A percentile compares a stretch with the other conserved stretches of the same genome.
These are phyloP conservation scores for Bryoglossum gracile DNA, from an alignment of 495 filamentous ascomycete species.

Conservation along the genomic window DNA sequence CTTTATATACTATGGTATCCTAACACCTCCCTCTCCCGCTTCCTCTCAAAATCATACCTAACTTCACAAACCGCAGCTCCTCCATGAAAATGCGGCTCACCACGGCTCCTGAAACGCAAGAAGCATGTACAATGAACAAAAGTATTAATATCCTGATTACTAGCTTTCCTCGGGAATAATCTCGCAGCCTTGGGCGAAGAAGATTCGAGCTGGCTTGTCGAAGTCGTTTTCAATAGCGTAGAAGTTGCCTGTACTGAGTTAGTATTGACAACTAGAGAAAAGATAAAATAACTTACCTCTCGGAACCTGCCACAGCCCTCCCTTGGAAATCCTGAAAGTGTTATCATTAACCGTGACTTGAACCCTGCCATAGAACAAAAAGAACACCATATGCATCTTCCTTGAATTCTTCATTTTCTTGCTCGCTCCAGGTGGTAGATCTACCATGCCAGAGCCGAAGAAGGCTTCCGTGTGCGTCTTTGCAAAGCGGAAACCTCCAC, in stretches of 20 bases:
- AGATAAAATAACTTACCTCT: constrained; percentile 58
- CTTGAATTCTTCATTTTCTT: constrained; percentile 87
- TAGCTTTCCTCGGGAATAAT: constrained; percentile 16
- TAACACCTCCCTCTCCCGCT: no score
- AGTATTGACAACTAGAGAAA: not conserved
- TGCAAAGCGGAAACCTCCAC: constrained; percentile 71
- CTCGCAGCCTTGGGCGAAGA: constrained; percentile 79
- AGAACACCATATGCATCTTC: constrained; percentile 94
- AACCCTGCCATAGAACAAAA: constrained; percentile 72
- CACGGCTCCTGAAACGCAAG: no score
- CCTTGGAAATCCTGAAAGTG: constrained; percentile 74
- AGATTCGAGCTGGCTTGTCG: constrained; percentile 59
- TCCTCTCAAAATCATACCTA: no score
- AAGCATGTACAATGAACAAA: not conserved
- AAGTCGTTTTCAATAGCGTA: constrained; percentile 76
- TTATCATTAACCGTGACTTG: constrained; percentile 70
- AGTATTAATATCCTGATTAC: constrained; percentile 9
- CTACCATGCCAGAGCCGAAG: constrained; percentile 82
- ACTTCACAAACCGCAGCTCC: no score
- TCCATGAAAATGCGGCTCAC: no score
- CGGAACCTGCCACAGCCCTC: constrained; percentile 87
- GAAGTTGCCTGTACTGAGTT: constrained; percentile 56
- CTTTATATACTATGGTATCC: no score
- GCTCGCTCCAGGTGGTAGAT: constrained; percentile 69
- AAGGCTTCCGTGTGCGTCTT: constrained; percentile 79